Percentiles rank a stretch among this genome's conserved stretches.
Conservation (phyloP, 768 basidiomycete genomes). For the Russula olivacea region DNA sequence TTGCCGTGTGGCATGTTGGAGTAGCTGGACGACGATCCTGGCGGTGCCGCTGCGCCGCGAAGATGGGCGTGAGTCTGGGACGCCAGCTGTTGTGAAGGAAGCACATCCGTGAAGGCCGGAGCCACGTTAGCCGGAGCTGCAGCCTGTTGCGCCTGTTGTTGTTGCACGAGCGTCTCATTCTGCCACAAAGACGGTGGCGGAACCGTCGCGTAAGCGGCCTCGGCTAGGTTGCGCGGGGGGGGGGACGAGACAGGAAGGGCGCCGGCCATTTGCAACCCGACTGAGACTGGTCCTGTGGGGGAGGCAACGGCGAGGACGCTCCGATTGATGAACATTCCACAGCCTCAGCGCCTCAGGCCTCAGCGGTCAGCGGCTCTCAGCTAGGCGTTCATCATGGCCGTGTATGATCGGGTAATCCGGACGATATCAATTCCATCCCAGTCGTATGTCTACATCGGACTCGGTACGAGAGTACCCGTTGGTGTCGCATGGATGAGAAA, state of each 20-base stretch:
- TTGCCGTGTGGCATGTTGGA: conserved; percentile 16
- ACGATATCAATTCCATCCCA: not conserved
- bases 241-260: conserved; percentile 1
- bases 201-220: not conserved
- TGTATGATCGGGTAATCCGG: too few relatives aligned
- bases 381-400: too few relatives aligned
- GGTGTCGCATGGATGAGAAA: not conserved
- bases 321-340: too few relatives aligned
- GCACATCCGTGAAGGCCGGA: conserved; percentile 18
- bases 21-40: conserved; percentile 5
- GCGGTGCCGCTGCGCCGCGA: not conserved
- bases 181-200: conserved; percentile 14
- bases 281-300: conserved; percentile 1
- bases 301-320: not conserved
- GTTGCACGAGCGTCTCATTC: conserved; percentile 7
- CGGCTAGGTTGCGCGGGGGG: not conserved
- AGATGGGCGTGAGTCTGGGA: not conserved
- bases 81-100: conserved; percentile 4
- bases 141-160: not conserved
- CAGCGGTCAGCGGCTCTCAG: too few relatives aligned
- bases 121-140: conserved; percentile 8
- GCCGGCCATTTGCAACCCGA: conserved; percentile 6
- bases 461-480: not conserved
- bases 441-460: not conserved
- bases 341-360: too few relatives aligned